Conservation (phyloP, 768 basidiomycete species). For the Russula vinacea region DNA sequence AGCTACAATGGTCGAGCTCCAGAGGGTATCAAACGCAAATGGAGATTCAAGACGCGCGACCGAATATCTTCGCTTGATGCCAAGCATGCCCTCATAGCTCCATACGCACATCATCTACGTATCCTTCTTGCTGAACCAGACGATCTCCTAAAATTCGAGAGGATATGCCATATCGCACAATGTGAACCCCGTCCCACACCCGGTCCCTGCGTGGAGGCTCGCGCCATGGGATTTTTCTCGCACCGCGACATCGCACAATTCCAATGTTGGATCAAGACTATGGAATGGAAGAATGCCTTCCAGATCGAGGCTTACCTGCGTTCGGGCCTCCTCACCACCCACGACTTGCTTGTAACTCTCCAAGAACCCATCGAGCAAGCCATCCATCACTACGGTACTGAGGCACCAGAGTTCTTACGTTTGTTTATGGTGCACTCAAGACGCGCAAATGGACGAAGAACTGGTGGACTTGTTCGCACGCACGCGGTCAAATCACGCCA, state of each 20-base stretch:
- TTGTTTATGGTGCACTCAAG: not conserved
- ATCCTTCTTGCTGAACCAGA: not conserved
- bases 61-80: not conserved
- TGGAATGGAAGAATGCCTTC: slow-evolving; percentile 68
- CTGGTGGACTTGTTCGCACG: not conserved
- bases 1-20: not conserved
- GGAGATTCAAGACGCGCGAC: not conserved
- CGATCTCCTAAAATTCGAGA: not conserved
- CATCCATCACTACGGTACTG: not conserved
- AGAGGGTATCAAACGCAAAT: not conserved
- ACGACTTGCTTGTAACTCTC: not conserved
- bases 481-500: not conserved
- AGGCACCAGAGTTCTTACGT: not conserved
- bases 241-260: slow-evolving; percentile 31
- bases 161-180: not conserved
- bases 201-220: not conserved
- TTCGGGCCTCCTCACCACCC: slow-evolving; percentile 58
- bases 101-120: not conserved
- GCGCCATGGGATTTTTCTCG: not conserved
- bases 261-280: slow-evolving; percentile 41
- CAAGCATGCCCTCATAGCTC: not conserved
- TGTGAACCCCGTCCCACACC: not conserved
- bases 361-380: not conserved
- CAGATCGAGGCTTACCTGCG: slow-evolving; percentile 70
- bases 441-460: not conserved